A percentile compares a stretch with the other conserved stretches of the same genome.
Conservation (phyloP, 2,329 filamentous ascomycete genomes). For the Aspergillus sp. region DNA sequence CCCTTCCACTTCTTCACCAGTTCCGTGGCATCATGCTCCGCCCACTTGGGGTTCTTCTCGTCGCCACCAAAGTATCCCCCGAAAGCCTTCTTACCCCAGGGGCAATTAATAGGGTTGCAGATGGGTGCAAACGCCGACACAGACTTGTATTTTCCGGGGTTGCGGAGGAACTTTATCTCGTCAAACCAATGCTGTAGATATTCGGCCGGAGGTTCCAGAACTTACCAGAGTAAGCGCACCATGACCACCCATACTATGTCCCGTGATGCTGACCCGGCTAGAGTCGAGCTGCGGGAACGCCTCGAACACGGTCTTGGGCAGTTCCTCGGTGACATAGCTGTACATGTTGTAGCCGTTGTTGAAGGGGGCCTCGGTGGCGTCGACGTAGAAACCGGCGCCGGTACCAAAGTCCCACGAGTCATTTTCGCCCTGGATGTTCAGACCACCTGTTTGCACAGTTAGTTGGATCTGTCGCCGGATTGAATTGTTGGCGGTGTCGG, state of each 20-base stretch:
- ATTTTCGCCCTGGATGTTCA: conserved; percentile 77
- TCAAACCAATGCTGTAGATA: background rate
- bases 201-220: background rate
- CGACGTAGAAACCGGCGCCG: conserved; percentile 91
- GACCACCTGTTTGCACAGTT: conserved; percentile 55
- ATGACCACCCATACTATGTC: conserved; percentile 97
- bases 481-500: too few species aligned
- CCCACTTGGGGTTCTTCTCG: conserved; percentile 65
- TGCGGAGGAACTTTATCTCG: conserved; percentile 66
- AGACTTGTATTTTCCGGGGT: conserved; percentile 84
- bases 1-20: conserved; percentile 73
- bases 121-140: conserved; percentile 92
- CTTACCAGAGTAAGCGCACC: conserved; percentile 77
- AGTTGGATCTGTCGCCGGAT: background rate
- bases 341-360: conserved; percentile 87
- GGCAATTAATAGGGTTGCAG: conserved; percentile 76
- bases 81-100: conserved; percentile 97
- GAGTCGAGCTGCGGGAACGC: conserved; percentile 71
- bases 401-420: conserved; percentile 88
- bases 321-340: conserved; percentile 82
- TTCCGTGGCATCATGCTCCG: conserved; percentile 88
- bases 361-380: conserved; percentile 76
- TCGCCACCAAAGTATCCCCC: conserved; percentile 81
- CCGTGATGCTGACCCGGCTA: conserved; percentile 74
- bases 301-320: conserved; percentile 72